Evolutionary conservation across 306 rosid species (phyloP).

Genomic region (Cucurbita ficifolia): DNA sequence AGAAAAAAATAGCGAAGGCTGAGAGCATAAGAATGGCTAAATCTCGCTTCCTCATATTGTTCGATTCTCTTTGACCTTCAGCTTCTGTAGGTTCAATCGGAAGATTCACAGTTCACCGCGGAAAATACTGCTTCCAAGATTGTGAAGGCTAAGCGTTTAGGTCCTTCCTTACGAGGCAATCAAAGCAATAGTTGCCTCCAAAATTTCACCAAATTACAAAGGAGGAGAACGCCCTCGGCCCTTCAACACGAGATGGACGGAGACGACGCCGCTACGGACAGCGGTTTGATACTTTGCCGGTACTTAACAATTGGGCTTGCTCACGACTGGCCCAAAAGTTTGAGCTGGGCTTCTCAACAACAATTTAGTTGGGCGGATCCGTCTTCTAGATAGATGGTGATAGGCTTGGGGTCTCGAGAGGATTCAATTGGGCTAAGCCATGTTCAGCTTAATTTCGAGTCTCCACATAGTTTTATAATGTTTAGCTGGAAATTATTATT

Average conservation of each 20-base stretch:
- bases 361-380: background rate
- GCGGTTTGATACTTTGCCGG: background rate
- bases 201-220: background rate
- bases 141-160: background rate
- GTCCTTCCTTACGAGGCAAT: background rate
- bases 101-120: background rate
- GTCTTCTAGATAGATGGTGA: background rate
- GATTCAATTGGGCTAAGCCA: too few relatives aligned
- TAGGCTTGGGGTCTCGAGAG: too few relatives aligned
- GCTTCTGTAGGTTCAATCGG: background rate
- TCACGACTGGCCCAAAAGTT: background rate
- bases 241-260: background rate
- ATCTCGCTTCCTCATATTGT: slow-evolving; percentile 92
- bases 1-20: slow-evolving; percentile 92
- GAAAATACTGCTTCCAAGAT: background rate
- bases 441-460: too few relatives aligned
- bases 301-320: background rate
- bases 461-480: too few relatives aligned
- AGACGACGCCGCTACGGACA: background rate
- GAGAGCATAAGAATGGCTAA: slow-evolving; percentile 95
- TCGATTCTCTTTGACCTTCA: background rate
- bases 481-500: too few relatives aligned
- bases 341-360: background rate
- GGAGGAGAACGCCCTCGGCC: background rate
- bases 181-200: background rate